These are phyloP conservation scores for Akanthomyces muscarius DNA, from an alignment of 2,329 filamentous ascomycete species.

Conservation along the genomic window DNA sequence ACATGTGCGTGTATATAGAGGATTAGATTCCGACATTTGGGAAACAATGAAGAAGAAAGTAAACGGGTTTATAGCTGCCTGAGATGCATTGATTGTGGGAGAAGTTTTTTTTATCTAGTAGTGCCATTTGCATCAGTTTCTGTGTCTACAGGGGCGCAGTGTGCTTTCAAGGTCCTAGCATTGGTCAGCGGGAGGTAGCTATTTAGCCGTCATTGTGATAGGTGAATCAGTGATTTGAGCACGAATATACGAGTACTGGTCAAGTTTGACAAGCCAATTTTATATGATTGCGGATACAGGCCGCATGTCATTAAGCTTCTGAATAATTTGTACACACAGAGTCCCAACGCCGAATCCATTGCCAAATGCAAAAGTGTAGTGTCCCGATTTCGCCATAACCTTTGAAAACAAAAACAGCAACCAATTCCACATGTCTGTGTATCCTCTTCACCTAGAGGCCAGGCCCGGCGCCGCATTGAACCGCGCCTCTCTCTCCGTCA, in stretches of 20 bases:
- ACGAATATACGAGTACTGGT: background rate
- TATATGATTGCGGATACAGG: background rate
- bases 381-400: background rate
- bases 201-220: background rate
- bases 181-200: constrained; percentile 5
- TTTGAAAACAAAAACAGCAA: background rate
- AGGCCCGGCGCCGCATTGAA: constrained; percentile 65
- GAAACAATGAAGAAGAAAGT: background rate
- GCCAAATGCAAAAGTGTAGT: background rate
- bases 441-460: constrained; percentile 37
- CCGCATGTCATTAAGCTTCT: background rate
- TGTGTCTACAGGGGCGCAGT: background rate
- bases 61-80: background rate
- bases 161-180: constrained; percentile 2
- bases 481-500: constrained; percentile 94
- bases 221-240: background rate
- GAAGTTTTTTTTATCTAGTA: background rate
- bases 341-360: constrained; percentile 12
- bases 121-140: constrained; percentile 1
- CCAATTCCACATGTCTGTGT: background rate
- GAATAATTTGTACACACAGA: background rate
- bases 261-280: background rate
- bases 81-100: background rate
- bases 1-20: background rate
- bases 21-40: background rate